Conservation (phyloP, 441 rosid genomes). For the Euphorbia schlechtendalii region DNA sequence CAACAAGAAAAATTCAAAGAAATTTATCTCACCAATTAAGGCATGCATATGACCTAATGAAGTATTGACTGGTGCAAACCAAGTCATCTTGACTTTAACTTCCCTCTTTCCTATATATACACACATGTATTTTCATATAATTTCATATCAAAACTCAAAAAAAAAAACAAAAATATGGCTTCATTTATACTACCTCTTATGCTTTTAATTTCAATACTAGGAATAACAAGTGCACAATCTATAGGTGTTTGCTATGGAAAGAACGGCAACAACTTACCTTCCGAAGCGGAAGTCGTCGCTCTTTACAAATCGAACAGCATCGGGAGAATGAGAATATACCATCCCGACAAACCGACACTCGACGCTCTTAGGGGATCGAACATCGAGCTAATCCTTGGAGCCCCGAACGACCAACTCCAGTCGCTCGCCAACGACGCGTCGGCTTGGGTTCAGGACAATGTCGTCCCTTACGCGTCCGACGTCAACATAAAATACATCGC, state of each 20-base stretch:
- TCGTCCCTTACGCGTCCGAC: constrained; percentile 20
- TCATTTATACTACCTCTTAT: constrained; percentile 3
- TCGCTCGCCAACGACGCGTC: constrained; percentile 19
- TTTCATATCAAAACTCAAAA: neutral
- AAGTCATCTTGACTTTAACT: neutral
- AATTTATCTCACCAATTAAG: neutral
- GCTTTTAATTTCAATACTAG: neutral
- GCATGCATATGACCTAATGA: neutral
- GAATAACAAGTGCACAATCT: constrained; percentile 17
- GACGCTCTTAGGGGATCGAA: constrained; percentile 39
- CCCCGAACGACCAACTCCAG: constrained; percentile 22
- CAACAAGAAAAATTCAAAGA: neutral
- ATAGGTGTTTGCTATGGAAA: constrained; percentile 37
- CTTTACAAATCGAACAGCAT: constrained; percentile 24
- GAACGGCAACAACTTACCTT: constrained; percentile 28
- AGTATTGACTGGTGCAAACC: neutral
- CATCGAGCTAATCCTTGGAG: constrained; percentile 34
- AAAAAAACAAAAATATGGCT: constrained; percentile 13
- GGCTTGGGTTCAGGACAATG: constrained; percentile 34
- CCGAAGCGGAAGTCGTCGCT: constrained; percentile 23
- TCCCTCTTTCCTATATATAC: neutral
- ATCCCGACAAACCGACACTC: constrained; percentile 34
- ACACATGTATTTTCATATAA: neutral
- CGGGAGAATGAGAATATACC: constrained; percentile 34
- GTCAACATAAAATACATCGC: constrained; percentile 32